A percentile compares a stretch with the other conserved stretches of the same genome.
phyloP scores from a whole-genome alignment of 2,329 filamentous ascomycete genomes.

The Harringtonia aguacate region DNA sequence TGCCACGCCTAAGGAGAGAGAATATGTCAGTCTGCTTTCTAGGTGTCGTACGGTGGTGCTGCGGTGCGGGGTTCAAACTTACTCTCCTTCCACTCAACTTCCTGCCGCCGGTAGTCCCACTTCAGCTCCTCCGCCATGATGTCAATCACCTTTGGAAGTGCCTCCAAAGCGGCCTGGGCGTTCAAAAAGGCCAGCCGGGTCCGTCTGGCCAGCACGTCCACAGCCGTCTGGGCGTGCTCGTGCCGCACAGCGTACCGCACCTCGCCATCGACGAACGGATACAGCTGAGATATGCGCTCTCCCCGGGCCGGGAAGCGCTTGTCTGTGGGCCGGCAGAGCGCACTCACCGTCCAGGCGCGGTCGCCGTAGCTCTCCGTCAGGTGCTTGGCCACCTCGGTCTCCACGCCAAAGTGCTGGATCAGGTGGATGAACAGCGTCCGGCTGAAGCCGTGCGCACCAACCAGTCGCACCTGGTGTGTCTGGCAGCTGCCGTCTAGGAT shows the following conservation, averaged over 20 bases:
- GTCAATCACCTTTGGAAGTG: conserved; percentile 76
- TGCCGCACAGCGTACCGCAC: conserved; percentile 78
- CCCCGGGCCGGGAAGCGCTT: conserved; percentile 75
- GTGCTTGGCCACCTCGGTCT: conserved; percentile 87
- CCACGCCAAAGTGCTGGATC: conserved; percentile 85
- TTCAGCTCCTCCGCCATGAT: conserved; percentile 77
- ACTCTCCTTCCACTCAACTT: conserved; percentile 67
- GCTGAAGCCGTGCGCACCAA: conserved; percentile 70
- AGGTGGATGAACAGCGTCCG: conserved; percentile 90
- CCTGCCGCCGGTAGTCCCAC: conserved; percentile 64
- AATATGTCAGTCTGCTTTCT: background rate
- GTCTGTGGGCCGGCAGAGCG: conserved; percentile 66
- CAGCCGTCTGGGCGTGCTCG: conserved; percentile 85
- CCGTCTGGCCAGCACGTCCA: conserved; percentile 76
- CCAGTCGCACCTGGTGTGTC: conserved; percentile 60
- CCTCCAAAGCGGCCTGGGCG: conserved; percentile 79
- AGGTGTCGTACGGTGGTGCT: no score
- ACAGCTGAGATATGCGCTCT: conserved; percentile 66
- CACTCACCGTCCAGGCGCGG: conserved; percentile 81
- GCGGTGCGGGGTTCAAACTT: background rate
- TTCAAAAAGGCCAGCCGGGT: conserved; percentile 85
- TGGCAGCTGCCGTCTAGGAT: conserved; percentile 62
- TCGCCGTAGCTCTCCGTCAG: conserved; percentile 83
- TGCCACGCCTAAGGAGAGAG: conserved; percentile 26
- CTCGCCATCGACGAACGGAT: conserved; percentile 89